Conservation (phyloP, 108 stramenopile species). For the Poteriospumella lacustris region DNA sequence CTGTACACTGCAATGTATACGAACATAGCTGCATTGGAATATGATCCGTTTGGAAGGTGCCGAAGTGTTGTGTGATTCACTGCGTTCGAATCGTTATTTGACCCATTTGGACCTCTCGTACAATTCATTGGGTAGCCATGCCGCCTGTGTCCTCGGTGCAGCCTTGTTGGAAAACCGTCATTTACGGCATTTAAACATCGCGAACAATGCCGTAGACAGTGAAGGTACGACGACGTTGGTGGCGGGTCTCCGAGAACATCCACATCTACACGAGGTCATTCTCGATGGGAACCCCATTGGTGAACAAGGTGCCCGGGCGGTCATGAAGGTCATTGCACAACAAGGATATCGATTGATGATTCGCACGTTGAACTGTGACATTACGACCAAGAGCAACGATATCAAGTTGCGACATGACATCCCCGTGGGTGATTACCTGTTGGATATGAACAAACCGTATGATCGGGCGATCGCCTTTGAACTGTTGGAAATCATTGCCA, state of each 20-base stretch:
- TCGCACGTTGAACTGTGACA: not conserved
- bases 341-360: not conserved
- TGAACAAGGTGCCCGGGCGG: conserved; percentile 40
- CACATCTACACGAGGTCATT: conserved; percentile 15
- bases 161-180: conserved; percentile 28
- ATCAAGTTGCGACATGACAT: too few species aligned
- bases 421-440: not conserved
- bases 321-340: conserved; percentile 23
- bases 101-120: conserved; percentile 35
- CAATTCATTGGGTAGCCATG: conserved; percentile 44
- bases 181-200: conserved; percentile 2
- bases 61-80: conserved; percentile 35
- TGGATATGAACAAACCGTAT: conserved; percentile 32
- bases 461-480: conserved; percentile 30
- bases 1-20: not conserved
- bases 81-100: conserved; percentile 33
- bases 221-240: not conserved
- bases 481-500: not conserved
- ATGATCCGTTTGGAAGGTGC: conserved; percentile 28
- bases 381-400: conserved; percentile 31
- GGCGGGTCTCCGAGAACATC: conserved; percentile 16
- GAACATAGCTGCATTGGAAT: conserved; percentile 42
- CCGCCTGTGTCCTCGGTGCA: conserved; percentile 40
- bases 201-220: conserved; percentile 14
- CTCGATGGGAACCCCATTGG: conserved; percentile 53